Evolutionary conservation across 352 stramenopile species (phyloP), one percentile per base, ranked within the genome.

Genomic region (Phytophthora constricta): DNA sequence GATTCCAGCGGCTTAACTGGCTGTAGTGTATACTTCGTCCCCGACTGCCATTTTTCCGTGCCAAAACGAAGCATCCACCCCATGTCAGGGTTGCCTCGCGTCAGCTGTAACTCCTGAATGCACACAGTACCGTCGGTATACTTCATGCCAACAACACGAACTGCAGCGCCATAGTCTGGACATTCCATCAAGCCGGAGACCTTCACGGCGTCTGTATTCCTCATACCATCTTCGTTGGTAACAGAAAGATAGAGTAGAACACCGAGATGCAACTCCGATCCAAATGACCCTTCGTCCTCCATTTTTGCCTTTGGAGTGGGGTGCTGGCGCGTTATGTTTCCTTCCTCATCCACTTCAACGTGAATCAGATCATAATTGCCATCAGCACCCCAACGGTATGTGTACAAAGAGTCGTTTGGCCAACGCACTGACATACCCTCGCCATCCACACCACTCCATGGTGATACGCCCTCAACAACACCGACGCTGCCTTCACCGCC

Each of bases 381-480:
- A 39, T 96, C 90, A 22, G 87, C 87, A 49, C 89, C 90, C 86
- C 87, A 97, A 27, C 89, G 83, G 49, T 96, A 96, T 7, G 89
- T 96, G 70, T 96, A 96, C 27, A 96, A 54, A 0, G 87, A 90
- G 70, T 96, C 89, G 37, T 95, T 96, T 4, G 89, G 86, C 89
- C 89, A 96, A 26, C 89, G 86, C 19, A 96, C 89, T 23, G 86
- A 94, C 86, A 96, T 95, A 4, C 89, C 89, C 76, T 96, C 89
- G 17, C 89, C 89, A 74, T 96, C 89, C 2, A 96, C 79, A 13
- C 89, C 89, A 74, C 89, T 96, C 89, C 89, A 96, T 0, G 89
- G 89, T 16, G 87, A 95, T 4, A 96, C 83, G 10, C 87, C 85
- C 77, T 95, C 89, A 19, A 97, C 86, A 37, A 85, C 66, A 37